Percentiles rank a stretch among this genome's conserved stretches.
phyloP scores from a whole-genome alignment of 2,329 filamentous ascomycete species.

The Coniochaeta sp. region DNA sequence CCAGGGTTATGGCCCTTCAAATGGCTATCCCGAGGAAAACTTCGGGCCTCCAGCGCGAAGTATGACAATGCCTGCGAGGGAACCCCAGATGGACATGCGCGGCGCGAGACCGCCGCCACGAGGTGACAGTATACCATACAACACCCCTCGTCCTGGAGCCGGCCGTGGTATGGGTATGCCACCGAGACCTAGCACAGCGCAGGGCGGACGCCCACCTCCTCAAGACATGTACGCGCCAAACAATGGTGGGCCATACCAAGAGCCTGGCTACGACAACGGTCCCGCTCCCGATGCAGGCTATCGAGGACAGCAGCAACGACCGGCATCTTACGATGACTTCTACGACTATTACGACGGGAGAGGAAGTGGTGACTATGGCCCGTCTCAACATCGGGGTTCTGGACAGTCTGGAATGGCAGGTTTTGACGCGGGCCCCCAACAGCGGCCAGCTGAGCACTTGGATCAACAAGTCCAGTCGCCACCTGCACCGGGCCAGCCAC shows the following conservation, averaged over 20 bases:
- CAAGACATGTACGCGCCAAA: conserved; percentile 42
- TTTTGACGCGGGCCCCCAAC: conserved; percentile 31
- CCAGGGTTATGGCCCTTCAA: conserved; percentile 15
- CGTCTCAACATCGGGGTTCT: conserved; percentile 15
- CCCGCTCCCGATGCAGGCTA: conserved; percentile 25
- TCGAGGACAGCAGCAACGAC: conserved; percentile 21
- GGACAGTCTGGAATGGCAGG: conserved; percentile 27
- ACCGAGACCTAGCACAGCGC: conserved; percentile 48
- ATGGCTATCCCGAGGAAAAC: conserved; percentile 25
- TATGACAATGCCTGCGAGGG: conserved; percentile 52
- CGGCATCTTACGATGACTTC: conserved; percentile 38
- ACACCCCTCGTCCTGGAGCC: conserved; percentile 29
- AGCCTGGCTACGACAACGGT: conserved; percentile 19
- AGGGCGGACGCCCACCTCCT: conserved; percentile 42
- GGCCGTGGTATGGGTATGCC: conserved; percentile 26
- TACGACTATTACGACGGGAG: conserved; percentile 43
- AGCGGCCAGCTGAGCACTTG: conserved; percentile 8
- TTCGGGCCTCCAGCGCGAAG: conserved; percentile 49
- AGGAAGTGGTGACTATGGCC: conserved; percentile 20
- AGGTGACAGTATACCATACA: conserved; percentile 37
- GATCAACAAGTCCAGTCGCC: not conserved
- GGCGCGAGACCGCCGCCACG: conserved; percentile 24
- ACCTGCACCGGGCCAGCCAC: conserved; percentile 14
- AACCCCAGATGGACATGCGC: conserved; percentile 28
- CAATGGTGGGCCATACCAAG: conserved; percentile 25